A percentile compares a stretch with the other conserved stretches of the same genome.
Conservation (phyloP, 805 yeast genomes). For the Kregervanrija fluxuum region DNA sequence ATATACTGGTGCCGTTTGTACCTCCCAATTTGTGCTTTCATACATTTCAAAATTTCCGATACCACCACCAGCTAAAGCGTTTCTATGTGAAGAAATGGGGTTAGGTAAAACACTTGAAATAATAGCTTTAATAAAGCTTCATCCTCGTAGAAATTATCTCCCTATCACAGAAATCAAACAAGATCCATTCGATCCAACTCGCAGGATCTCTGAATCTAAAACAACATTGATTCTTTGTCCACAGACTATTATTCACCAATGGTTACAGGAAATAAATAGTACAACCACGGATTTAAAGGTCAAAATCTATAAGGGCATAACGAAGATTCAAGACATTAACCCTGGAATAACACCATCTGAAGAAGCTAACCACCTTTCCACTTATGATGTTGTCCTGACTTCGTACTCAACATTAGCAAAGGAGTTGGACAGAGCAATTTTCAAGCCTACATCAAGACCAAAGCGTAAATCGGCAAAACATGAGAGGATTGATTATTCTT, state of each 20-base stretch:
- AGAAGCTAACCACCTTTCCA: slow-evolving; percentile 47
- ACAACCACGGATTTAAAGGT: slow-evolving; percentile 56
- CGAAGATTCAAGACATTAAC: slow-evolving; percentile 25
- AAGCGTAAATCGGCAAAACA: slow-evolving; percentile 34
- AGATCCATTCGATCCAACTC: slow-evolving; percentile 34
- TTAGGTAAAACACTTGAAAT: slow-evolving; percentile 91
- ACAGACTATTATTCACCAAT: slow-evolving; percentile 72
- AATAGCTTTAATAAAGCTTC: slow-evolving; percentile 53
- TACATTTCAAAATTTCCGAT: slow-evolving; percentile 10
- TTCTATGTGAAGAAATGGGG: slow-evolving; percentile 95
- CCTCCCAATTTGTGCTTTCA: slow-evolving; percentile 24
- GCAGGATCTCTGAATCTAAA: slow-evolving; percentile 43
- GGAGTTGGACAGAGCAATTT: slow-evolving; percentile 76
- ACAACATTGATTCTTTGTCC: slow-evolving; percentile 86
- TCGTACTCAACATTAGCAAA: slow-evolving; percentile 64
- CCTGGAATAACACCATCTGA: slow-evolving; percentile 18
- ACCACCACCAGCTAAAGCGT: slow-evolving; percentile 42
- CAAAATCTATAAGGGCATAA: slow-evolving; percentile 56
- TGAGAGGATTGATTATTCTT: slow-evolving; percentile 50
- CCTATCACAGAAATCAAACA: slow-evolving; percentile 18
- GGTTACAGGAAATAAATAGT: slow-evolving; percentile 67
- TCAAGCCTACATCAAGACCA: slow-evolving; percentile 49
- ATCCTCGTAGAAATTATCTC: slow-evolving; percentile 39
- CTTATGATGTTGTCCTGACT: slow-evolving; percentile 72
- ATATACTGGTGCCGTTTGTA: slow-evolving; percentile 41